Evolutionary conservation across 2,329 filamentous ascomycete genomes (phyloP).

Genomic region (Botrytis byssoidea): DNA sequence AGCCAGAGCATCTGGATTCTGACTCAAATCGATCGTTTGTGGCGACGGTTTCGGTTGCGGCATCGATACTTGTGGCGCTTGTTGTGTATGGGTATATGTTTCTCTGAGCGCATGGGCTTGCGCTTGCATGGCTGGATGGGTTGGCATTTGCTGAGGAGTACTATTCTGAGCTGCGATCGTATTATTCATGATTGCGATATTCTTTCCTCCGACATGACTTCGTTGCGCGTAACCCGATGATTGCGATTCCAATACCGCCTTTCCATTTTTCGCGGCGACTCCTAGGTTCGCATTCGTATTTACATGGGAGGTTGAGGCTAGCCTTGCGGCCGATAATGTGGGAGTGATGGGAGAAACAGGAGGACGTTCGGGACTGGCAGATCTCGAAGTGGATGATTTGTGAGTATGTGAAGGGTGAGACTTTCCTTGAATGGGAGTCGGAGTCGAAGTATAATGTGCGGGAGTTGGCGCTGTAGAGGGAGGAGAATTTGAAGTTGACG

Average conservation of each 20-base stretch:
- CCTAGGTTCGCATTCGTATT: neutral
- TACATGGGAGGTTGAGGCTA: slow-evolving; percentile 20
- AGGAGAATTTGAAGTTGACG: slow-evolving; percentile 12
- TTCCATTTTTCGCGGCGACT: neutral
- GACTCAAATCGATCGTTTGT: slow-evolving; percentile 55
- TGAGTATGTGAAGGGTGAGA: neutral
- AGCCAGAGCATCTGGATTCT: slow-evolving; percentile 83
- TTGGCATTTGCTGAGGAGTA: neutral
- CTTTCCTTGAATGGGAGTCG: neutral
- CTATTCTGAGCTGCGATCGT: neutral
- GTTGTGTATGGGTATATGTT: slow-evolving; percentile 48
- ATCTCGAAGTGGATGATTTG: slow-evolving; percentile 17
- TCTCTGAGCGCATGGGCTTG: neutral
- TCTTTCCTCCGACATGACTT: neutral
- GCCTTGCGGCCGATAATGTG: slow-evolving; percentile 28
- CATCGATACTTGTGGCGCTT: slow-evolving; percentile 42
- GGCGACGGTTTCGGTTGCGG: slow-evolving; percentile 46
- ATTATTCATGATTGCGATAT: slow-evolving; percentile 17
- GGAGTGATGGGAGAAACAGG: slow-evolving; percentile 39
- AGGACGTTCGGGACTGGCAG: slow-evolving; percentile 34
- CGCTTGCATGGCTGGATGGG: slow-evolving; percentile 29
- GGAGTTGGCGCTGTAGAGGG: neutral
- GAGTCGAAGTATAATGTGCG: neutral
- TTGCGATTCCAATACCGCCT: neutral
- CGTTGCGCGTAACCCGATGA: neutral